These are phyloP conservation scores for Candida albicans DNA, from an alignment of 1,139 yeast genomes.

Conservation along the genomic window DNA sequence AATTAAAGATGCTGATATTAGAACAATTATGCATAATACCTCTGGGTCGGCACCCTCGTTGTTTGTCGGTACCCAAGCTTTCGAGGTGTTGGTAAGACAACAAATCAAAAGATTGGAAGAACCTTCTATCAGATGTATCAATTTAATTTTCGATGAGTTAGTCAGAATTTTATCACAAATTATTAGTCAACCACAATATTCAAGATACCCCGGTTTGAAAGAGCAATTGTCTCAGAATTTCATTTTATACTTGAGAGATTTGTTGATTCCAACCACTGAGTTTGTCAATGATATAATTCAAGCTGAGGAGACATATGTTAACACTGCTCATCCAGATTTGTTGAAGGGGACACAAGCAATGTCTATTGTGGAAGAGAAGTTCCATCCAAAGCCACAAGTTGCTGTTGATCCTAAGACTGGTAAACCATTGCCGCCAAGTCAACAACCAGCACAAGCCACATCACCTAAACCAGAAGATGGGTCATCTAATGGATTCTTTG, in stretches of 20 bases:
- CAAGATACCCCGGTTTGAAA: conserved; percentile 87
- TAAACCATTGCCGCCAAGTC: conserved; percentile 60
- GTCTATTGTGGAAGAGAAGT: conserved; percentile 88
- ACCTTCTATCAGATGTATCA: conserved; percentile 85
- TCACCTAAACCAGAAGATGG: conserved; percentile 29
- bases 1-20: conserved; percentile 92
- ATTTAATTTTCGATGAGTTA: conserved; percentile 89
- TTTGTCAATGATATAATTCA: conserved; percentile 80
- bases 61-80: conserved; percentile 96
- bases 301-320: conserved; percentile 90
- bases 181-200: conserved; percentile 73
- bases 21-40: conserved; percentile 96
- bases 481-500: conserved; percentile 75
- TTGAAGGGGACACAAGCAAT: conserved; percentile 94
- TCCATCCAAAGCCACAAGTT: conserved; percentile 79
- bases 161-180: conserved; percentile 88
- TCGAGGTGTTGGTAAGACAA: conserved; percentile 93
- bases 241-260: conserved; percentile 76
- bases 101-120: conserved; percentile 95
- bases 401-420: conserved; percentile 94
- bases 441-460: conserved; percentile 32
- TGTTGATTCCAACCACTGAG: conserved; percentile 79
- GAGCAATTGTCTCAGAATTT: conserved; percentile 82
- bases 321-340: conserved; percentile 97
- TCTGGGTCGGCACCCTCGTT: conserved; percentile 97